phyloP scores from a whole-genome alignment of 2,329 filamentous ascomycete genomes.

The Xylariaceae sp. region DNA sequence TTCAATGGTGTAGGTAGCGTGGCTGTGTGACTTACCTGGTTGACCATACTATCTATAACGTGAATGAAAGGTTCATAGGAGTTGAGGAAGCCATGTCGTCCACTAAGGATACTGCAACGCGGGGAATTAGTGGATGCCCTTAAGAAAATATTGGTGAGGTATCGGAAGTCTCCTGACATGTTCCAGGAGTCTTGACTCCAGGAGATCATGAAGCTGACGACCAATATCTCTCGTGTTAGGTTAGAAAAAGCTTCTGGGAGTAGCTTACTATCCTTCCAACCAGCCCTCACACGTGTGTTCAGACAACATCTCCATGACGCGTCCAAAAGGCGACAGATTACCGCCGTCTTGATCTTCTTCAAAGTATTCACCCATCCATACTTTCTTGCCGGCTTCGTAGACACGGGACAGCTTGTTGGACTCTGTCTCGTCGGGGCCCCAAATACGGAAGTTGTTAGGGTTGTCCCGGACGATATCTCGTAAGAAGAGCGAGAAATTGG shows the following conservation, averaged over 20 bases:
- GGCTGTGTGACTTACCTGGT: conserved; percentile 46
- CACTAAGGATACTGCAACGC: conserved; percentile 68
- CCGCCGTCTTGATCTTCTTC: conserved; percentile 72
- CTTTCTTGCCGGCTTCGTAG: conserved; percentile 72
- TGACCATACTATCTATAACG: conserved; percentile 81
- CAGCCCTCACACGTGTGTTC: conserved; percentile 78
- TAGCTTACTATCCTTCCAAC: conserved; percentile 79
- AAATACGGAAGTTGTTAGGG: conserved; percentile 65
- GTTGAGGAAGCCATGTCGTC: conserved; percentile 72
- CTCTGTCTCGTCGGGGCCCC: conserved; percentile 77
- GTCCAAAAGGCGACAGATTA: conserved; percentile 63
- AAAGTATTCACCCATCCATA: conserved; percentile 76
- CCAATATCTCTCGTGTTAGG: no score
- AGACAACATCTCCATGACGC: conserved; percentile 81
- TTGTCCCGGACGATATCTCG: conserved; percentile 65
- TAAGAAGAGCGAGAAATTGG: conserved; percentile 63
- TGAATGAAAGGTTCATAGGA: conserved; percentile 82
- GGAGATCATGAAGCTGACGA: no score
- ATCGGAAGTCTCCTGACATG: no score
- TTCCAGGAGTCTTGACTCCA: no score
- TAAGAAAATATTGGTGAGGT: no score
- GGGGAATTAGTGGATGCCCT: no score
- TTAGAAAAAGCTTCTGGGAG: no score
- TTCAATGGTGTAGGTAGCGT: no score
- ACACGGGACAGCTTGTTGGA: conserved; percentile 73